These are phyloP conservation scores for Citrus mangshanensis DNA, from an alignment of 345 rosid species.

Conservation along the genomic window DNA sequence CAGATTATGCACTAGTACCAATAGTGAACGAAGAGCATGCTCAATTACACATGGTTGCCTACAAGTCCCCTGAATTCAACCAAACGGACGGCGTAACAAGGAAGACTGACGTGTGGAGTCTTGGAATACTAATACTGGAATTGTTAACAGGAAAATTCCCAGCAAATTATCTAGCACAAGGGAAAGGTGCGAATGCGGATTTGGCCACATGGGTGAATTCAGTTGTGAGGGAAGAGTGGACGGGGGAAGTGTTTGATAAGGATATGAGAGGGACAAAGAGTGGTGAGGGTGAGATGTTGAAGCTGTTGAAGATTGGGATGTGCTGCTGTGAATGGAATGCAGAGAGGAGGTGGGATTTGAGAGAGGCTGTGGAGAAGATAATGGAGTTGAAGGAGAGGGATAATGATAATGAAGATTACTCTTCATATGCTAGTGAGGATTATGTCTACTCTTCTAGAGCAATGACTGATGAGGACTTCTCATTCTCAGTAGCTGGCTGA, in stretches of 20 bases:
- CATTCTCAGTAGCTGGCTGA: slow-evolving; percentile 39
- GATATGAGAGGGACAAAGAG: slow-evolving; percentile 62
- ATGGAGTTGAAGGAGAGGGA: slow-evolving; percentile 55
- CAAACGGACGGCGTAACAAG: slow-evolving; percentile 41
- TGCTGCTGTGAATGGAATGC: slow-evolving; percentile 74
- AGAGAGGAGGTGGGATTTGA: slow-evolving; percentile 68
- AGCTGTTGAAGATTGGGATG: slow-evolving; percentile 81
- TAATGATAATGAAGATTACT: slow-evolving; percentile 42
- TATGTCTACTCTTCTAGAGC: slow-evolving; percentile 55
- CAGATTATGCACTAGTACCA: slow-evolving; percentile 61
- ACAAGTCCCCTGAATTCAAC: slow-evolving; percentile 75
- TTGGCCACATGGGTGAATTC: slow-evolving; percentile 78
- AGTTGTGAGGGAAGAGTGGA: slow-evolving; percentile 75
- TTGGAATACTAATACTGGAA: slow-evolving; percentile 83
- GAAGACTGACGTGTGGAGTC: slow-evolving; percentile 84
- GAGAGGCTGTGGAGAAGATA: slow-evolving; percentile 53
- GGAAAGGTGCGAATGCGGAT: slow-evolving; percentile 50
- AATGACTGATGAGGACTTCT: slow-evolving; percentile 51
- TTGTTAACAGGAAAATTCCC: slow-evolving; percentile 81
- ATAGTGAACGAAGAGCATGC: slow-evolving; percentile 64
- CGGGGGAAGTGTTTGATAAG: slow-evolving; percentile 78
- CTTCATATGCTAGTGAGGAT: slow-evolving; percentile 60
- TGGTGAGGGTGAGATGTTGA: slow-evolving; percentile 70
- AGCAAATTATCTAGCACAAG: slow-evolving; percentile 62
- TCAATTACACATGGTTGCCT: slow-evolving; percentile 66